Evolutionary conservation across 345 rosid genomes (phyloP), one percentile per base, ranked within the genome.

Genomic region (Physaria fendleri): DNA sequence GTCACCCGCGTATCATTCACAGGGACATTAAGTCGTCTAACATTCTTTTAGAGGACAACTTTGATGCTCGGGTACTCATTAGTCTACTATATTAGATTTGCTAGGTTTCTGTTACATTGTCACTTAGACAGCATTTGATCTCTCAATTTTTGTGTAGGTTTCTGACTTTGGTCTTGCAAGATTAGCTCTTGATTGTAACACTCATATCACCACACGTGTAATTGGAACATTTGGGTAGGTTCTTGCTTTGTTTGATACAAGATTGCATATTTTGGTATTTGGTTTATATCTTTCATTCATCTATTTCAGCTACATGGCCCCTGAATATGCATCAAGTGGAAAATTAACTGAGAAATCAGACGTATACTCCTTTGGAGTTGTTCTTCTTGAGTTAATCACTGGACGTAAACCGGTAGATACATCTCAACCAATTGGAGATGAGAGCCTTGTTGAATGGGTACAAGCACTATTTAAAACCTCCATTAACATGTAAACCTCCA

Each of bases 381-480:
- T 88, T 74, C 87, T 93, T 56, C 74, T 93, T 58, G 99, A 93
- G 84, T 83, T 93, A 42, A 83, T 93, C 68, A 86, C 97, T 12
- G 99, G 99, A 75, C 78, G 94, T 62, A 88, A 83, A 74, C 97
- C 99, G 2, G 97, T 93, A 32, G 99, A 93, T 79, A 34, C 77
- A 40, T 86, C 95, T 8, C 99, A 82, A 64, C 90, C 99, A 11
- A 2, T 78, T 3, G 99, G 97, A 68, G 93, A 93, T 8, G 99
- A 93, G 69, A 85, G 99, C 73, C 83, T 93, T 38, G 99, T 93
- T 68, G 89, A 88, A 86, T 86, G 99, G 99, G 98, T 92, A 82
- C 3, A 0, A 5, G 0, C n/a, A 12, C 22, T 29, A 24, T 45
- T 9, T 12, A 17, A 64, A 64, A 64, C 25, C 3, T 51, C 7